A percentile compares a stretch with the other conserved stretches of the same genome.
These are phyloP conservation scores for Torulaspora globosa DNA, from an alignment of 1,139 yeast species.

Conservation along the genomic window DNA sequence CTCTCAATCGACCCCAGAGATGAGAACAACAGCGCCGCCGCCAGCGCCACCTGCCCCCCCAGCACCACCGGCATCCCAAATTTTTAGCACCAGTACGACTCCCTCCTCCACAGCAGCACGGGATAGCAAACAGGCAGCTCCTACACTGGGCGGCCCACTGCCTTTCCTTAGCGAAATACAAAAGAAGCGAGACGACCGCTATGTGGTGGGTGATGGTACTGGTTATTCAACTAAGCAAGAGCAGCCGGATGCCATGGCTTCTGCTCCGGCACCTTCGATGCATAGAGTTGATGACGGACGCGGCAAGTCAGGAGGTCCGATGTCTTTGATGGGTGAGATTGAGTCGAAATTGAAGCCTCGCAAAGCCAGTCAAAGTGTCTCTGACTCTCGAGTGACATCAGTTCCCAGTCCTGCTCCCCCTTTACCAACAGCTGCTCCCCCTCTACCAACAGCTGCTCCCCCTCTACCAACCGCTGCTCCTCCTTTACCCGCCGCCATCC, in stretches of 20 bases:
- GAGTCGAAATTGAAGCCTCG: constrained; percentile 27
- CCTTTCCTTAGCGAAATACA: constrained; percentile 55
- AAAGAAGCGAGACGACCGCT: constrained; percentile 50
- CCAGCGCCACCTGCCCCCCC: constrained; percentile 20
- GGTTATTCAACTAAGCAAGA: constrained; percentile 35
- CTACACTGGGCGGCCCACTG: constrained; percentile 35
- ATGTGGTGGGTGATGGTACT: constrained; percentile 42
- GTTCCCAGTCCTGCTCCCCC: constrained; percentile 23
- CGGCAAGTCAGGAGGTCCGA: constrained; percentile 16
- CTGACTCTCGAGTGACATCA: constrained; percentile 15
- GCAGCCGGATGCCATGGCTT: constrained; percentile 27
- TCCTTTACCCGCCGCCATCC: constrained; percentile 18
- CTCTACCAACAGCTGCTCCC: constrained; percentile 22
- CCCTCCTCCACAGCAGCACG: neutral
- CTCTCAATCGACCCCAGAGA: too few species aligned
- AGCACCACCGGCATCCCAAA: constrained; percentile 24
- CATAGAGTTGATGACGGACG: constrained; percentile 19
- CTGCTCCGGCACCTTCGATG: constrained; percentile 12
- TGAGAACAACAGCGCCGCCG: constrained; percentile 6
- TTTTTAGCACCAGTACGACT: neutral
- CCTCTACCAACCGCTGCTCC: constrained; percentile 21
- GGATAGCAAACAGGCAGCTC: constrained; percentile 18
- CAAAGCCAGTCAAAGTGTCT: constrained; percentile 6
- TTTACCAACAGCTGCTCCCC: constrained; percentile 18
- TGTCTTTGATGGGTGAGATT: constrained; percentile 32